These are phyloP conservation scores for Silene uniflora DNA, from an alignment of 148 eudicot genomes.

Conservation along the genomic window DNA sequence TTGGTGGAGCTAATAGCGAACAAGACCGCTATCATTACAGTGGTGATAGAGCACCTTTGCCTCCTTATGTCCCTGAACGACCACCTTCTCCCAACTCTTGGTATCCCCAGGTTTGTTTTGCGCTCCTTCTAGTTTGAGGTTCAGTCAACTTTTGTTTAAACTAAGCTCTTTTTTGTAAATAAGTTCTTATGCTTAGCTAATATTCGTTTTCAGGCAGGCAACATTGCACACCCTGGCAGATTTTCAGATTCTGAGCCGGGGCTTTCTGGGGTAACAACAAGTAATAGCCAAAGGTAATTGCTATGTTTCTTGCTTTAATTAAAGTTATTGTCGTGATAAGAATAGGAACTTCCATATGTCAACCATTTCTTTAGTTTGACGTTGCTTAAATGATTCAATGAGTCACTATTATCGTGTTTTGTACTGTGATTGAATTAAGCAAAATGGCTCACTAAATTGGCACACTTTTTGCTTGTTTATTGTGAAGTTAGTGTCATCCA, in stretches of 20 bases:
- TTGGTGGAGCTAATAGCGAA: constrained; percentile 30
- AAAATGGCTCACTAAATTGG: too few relatives aligned
- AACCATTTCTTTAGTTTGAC: neutral
- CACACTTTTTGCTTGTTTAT: too few relatives aligned
- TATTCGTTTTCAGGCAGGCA: constrained; percentile 34
- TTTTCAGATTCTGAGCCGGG: constrained; percentile 32
- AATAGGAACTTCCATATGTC: neutral
- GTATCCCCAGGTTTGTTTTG: constrained; percentile 39
- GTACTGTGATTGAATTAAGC: too few relatives aligned
- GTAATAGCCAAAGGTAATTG: constrained; percentile 33
- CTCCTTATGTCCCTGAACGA: constrained; percentile 42
- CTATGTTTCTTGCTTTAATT: neutral
- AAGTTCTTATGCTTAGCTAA: neutral
- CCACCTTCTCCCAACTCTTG: constrained; percentile 42
- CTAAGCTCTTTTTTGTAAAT: neutral
- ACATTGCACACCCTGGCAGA: constrained; percentile 33
- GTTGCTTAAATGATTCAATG: neutral
- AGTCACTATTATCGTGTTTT: too few relatives aligned
- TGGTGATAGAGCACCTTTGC: constrained; percentile 40
- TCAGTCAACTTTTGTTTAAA: constrained; percentile 2
- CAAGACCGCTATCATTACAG: constrained; percentile 31
- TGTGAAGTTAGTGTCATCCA: too few relatives aligned
- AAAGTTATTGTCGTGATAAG: neutral
- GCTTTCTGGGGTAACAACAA: constrained; percentile 18
- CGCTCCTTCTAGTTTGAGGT: constrained; percentile 10